Base-by-base conservation (phyloP, 805 yeast genomes). In the Nakazawaea wickerhamii region DNA sequence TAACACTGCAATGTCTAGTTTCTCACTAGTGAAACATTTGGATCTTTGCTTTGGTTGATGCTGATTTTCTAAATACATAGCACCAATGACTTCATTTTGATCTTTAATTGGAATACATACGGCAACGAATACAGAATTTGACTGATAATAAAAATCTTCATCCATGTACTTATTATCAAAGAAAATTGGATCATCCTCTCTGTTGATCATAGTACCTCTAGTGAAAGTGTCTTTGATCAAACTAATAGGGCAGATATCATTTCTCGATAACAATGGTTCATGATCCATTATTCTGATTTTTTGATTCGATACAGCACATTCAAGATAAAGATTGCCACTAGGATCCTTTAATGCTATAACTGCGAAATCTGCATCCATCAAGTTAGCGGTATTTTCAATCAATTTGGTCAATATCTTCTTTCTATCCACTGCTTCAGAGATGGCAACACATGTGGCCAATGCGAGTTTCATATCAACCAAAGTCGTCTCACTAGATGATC, bases 61-160 rank as follows among this genome's bases (percentile, higher is more conserved):
- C 45, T 55, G 58, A 27, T 55, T 58, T 43, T 73, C 77, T 30
- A 71, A 50, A 46, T 70, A 73, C n/a, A 73, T 41, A 0, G 67
- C 74, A 5, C 79, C 80, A 30, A 70, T 53, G 1, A 63, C 62
- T 10, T 67, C 66, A 10, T 61, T 50, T 28, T 63, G 68, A 36
- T 60, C 68, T 40, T 61, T 68, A 32, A 75, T 61, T 1, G 79
- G 79, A 20, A 73, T 45, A 52, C 79, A 71, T 5, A 70, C 47
- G 5, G 39, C 39, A 15, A 66, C 65, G 3, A 69, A 55, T 26
- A 57, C 55, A 32, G 65, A 60, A 4, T 54, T 49, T 35, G 64
- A 59, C n/a, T 37, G 38, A 49, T 58, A 74, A 51, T 72, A 75
- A 8, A 59, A 53, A 48, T 73, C 79, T 19, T 51, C 32, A 26